These are phyloP conservation scores for Saturnispora sanitii DNA, from an alignment of 805 yeast genomes.

Conservation along the genomic window DNA sequence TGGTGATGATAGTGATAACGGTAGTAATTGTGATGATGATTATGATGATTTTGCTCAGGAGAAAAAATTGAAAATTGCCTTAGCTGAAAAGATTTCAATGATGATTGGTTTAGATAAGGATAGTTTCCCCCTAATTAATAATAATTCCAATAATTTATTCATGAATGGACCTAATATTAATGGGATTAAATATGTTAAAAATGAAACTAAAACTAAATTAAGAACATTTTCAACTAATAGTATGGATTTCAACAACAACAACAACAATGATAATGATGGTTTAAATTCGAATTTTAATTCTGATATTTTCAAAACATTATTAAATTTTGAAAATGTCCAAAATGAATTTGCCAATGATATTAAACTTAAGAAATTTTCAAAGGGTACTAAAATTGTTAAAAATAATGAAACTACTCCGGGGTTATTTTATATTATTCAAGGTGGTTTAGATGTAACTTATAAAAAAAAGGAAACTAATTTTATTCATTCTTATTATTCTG, in stretches of 20 bases:
- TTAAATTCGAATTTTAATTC: slow-evolving; percentile 11
- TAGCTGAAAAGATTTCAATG: slow-evolving; percentile 62
- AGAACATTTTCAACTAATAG: slow-evolving; percentile 21
- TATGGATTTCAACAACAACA: not conserved
- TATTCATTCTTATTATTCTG: slow-evolving; percentile 7
- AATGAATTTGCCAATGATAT: slow-evolving; percentile 50
- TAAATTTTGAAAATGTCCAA: slow-evolving; percentile 42
- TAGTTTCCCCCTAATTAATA: slow-evolving; percentile 7
- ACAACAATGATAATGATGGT: slow-evolving; percentile 10
- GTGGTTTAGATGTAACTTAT: slow-evolving; percentile 55
- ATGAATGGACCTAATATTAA: slow-evolving; percentile 10
- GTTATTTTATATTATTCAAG: slow-evolving; percentile 70
- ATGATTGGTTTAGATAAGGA: slow-evolving; percentile 51
- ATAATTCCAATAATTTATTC: not conserved
- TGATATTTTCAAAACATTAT: slow-evolving; percentile 17
- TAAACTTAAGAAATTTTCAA: slow-evolving; percentile 42
- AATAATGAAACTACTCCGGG: slow-evolving; percentile 67
- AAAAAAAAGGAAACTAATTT: slow-evolving; percentile 25
- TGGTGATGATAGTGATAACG: not conserved
- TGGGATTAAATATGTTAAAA: slow-evolving; percentile 10
- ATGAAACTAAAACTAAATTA: slow-evolving; percentile 8
- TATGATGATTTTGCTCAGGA: slow-evolving; percentile 54
- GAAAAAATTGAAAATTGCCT: slow-evolving; percentile 47
- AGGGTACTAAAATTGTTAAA: slow-evolving; percentile 48
- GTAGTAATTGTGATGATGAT: slow-evolving; percentile 17